Percentiles rank a stretch among this genome's conserved stretches.
Conservation (phyloP, 2,329 filamentous ascomycete genomes). For the Fusarium sp. region DNA sequence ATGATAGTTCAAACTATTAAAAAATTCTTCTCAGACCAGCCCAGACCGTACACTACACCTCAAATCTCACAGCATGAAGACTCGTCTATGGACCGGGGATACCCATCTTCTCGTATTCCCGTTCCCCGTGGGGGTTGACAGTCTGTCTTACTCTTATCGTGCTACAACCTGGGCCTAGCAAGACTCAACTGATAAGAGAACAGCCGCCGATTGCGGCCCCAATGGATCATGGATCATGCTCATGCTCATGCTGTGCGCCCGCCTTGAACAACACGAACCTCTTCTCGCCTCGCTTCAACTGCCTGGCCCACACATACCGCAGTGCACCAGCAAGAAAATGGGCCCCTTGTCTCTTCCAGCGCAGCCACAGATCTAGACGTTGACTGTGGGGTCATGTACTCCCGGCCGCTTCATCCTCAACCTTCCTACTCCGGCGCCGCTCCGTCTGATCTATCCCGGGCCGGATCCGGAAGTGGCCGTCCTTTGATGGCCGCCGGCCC, state of each 20-base stretch:
- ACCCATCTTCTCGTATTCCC: constrained; percentile 45
- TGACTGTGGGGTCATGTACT: constrained; percentile 43
- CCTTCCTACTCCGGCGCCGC: constrained; percentile 35
- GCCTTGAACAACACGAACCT: constrained; percentile 8
- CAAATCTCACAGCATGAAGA: neutral
- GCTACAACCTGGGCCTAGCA: constrained; percentile 12
- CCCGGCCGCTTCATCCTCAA: constrained; percentile 40
- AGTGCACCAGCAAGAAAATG: constrained; percentile 33
- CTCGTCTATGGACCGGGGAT: constrained; percentile 18
- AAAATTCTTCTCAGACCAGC: neutral
- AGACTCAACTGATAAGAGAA: constrained; percentile 26
- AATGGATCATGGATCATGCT: constrained; percentile 6
- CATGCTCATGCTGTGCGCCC: constrained; percentile 21
- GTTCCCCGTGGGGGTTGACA: constrained; percentile 38
- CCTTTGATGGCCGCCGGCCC: constrained; percentile 20
- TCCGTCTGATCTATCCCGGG: constrained; percentile 32
- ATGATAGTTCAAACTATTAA: neutral
- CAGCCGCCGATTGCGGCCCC: constrained; percentile 22
- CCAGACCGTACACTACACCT: neutral
- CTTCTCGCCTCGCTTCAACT: constrained; percentile 15
- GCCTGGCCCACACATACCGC: constrained; percentile 24
- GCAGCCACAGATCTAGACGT: constrained; percentile 35
- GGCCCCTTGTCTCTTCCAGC: constrained; percentile 43
- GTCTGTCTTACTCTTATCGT: constrained; percentile 29
- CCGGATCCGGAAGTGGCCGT: constrained; percentile 21